Evolutionary conservation across 2,329 filamentous ascomycete species (phyloP), one percentile per base, ranked within the genome.

Genomic region (Exserohilum rostratum): DNA sequence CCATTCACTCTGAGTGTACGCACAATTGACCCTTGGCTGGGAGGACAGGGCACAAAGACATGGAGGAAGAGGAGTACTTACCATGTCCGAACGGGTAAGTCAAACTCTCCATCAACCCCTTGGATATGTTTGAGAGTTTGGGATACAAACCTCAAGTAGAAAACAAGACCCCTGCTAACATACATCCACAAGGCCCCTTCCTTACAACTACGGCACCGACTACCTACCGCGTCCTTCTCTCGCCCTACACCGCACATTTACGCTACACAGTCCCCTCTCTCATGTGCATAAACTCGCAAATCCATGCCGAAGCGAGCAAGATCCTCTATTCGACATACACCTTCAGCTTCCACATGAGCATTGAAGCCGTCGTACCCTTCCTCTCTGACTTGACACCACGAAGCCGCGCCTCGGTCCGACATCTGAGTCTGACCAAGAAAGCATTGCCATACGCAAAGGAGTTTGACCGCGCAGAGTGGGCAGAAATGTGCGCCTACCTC

Each of bases 361-460:
- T 88, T 59, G 85, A 88, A 70, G 83, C 85, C 13, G 78, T 85
- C 5, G 78, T 82, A 1, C 84, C 85, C 0, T 88, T 88, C 66
- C 75, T 88, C 34, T 74, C 76, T 29, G 84, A 87, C 66, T 77
- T 86, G 30, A 83, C 82, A 2, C 77, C 79, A 1, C 62, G 69
- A 15, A 80, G 82, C 2, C 77, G 82, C 30, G 67, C 70, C 9
- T 74, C 82, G 42, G 72, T 88, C 54, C 75, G 76, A 27, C 76
- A 78, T 31, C 71, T 88, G 10, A 77, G 79, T 11, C 62, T 88
- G 17, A 81, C 82, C 20, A 87, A 87, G 66, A 79, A 82, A 61
- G 80, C 81, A 0, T 74, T 84, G 25, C 76, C 83, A 6, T 79
- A 82, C 46, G 78, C 78, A 40, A 82, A 82, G 49, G 80, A 84